Conservation (phyloP, 768 basidiomycete genomes). For the Mycena indigotica region DNA sequence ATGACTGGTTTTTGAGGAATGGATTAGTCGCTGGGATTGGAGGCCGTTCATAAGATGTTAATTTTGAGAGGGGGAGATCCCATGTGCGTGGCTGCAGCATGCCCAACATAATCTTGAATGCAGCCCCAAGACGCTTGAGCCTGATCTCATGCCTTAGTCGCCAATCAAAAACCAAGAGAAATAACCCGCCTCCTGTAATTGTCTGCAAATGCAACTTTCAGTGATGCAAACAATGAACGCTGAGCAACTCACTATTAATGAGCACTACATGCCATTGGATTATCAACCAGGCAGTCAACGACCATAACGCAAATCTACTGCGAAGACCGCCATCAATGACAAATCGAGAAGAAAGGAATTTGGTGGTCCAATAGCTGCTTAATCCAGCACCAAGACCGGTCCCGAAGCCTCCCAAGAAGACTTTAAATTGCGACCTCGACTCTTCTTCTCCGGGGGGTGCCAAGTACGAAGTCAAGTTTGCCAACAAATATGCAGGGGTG, state of each 20-base stretch:
- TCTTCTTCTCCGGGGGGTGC: slow-evolving; percentile 60
- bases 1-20: slow-evolving; percentile 38
- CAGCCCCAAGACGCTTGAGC: slow-evolving; percentile 38
- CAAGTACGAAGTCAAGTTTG: slow-evolving; percentile 44
- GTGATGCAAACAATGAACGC: not conserved
- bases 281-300: slow-evolving; percentile 35
- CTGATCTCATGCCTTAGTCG: slow-evolving; percentile 20
- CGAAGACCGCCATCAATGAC: slow-evolving; percentile 6
- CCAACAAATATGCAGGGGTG: slow-evolving; percentile 60
- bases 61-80: slow-evolving; percentile 20
- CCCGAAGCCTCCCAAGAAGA: slow-evolving; percentile 57
- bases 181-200: slow-evolving; percentile 37
- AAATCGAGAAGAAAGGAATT: slow-evolving; percentile 13
- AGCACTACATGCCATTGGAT: slow-evolving; percentile 50
- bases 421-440: slow-evolving; percentile 70
- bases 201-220: slow-evolving; percentile 22
- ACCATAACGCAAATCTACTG: slow-evolving; percentile 13
- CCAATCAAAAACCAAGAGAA: not conserved
- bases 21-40: slow-evolving; percentile 45
- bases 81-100: slow-evolving; percentile 31
- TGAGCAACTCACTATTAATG: slow-evolving; percentile 34
- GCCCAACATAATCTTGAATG: slow-evolving; percentile 41
- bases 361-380: slow-evolving; percentile 21
- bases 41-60: slow-evolving; percentile 40
- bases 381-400: slow-evolving; percentile 31